A percentile compares a stretch with the other conserved stretches of the same genome.
Evolutionary conservation across 192 early-diverging fungal species (phyloP).

Genomic region (Endogone sp.): DNA sequence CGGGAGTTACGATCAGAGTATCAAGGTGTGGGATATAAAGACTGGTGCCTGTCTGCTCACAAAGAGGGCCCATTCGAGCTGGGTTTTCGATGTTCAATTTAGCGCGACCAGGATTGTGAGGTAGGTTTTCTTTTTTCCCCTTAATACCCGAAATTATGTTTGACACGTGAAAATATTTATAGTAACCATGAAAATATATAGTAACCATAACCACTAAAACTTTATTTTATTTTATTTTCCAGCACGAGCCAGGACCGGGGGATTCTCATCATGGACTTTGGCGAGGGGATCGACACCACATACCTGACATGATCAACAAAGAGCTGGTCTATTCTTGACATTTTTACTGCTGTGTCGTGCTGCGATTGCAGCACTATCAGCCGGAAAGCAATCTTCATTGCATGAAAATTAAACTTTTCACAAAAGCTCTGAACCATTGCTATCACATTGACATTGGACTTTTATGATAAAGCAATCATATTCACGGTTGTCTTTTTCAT

Average conservation of each 20-base stretch:
- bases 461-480: too few species aligned
- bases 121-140: conserved; percentile 35
- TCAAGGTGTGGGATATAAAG: conserved; percentile 91
- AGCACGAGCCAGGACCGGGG: conserved; percentile 42
- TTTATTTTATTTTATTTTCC: conserved; percentile 15
- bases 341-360: too few species aligned
- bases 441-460: too few species aligned
- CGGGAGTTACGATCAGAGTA: conserved; percentile 91
- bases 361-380: too few species aligned
- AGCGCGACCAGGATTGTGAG: conserved; percentile 77
- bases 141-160: background rate
- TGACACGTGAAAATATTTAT: background rate
- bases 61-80: conserved; percentile 76
- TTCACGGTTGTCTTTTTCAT: too few species aligned
- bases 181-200: too few species aligned
- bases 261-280: conserved; percentile 43
- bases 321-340: too few species aligned
- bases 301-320: too few species aligned
- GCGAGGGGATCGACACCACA: conserved; percentile 29
- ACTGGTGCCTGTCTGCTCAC: conserved; percentile 74
- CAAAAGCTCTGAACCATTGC: too few species aligned
- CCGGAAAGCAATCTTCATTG: too few species aligned
- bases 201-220: too few species aligned
- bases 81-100: conserved; percentile 97
- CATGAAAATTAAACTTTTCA: too few species aligned